Conservation (phyloP, 2,329 filamentous ascomycete species). For the Ophiocordyceps camponoti-rufipedis region DNA sequence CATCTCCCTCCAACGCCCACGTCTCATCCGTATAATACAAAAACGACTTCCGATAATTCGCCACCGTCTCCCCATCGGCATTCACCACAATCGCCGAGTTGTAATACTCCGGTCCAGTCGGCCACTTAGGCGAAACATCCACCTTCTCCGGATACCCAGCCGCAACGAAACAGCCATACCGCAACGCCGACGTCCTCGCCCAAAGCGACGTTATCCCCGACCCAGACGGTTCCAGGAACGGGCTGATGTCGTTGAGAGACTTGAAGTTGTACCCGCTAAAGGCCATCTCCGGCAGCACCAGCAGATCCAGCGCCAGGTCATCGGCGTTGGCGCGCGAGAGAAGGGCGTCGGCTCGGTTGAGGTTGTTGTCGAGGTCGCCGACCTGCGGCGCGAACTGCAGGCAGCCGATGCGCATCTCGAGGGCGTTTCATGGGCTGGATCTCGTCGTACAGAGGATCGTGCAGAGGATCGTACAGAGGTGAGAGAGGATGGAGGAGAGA, state of each 20-base stretch:
- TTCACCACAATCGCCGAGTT: slow-evolving; percentile 36
- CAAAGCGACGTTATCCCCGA: slow-evolving; percentile 52
- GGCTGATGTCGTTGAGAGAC: slow-evolving; percentile 46
- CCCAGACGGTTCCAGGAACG: slow-evolving; percentile 48
- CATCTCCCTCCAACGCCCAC: slow-evolving; percentile 36
- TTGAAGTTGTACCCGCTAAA: slow-evolving; percentile 69
- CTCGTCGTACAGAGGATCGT: not conserved
- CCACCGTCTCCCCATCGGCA: slow-evolving; percentile 38
- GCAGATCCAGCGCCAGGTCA: slow-evolving; percentile 51
- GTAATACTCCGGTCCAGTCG: slow-evolving; percentile 32
- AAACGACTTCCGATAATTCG: slow-evolving; percentile 41
- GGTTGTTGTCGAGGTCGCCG: slow-evolving; percentile 51
- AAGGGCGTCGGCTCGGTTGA: slow-evolving; percentile 47
- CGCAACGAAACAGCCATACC: slow-evolving; percentile 47
- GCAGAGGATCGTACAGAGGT: not conserved
- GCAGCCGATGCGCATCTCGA: slow-evolving; percentile 44
- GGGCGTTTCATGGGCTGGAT: not conserved
- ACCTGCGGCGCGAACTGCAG: slow-evolving; percentile 57
- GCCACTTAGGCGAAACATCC: slow-evolving; percentile 30
- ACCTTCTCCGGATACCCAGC: slow-evolving; percentile 60
- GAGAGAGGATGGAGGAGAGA: not conserved
- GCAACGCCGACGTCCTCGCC: slow-evolving; percentile 48
- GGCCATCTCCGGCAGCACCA: slow-evolving; percentile 60
- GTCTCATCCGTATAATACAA: slow-evolving; percentile 42
- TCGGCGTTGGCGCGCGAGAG: slow-evolving; percentile 31